A percentile compares a stretch with the other conserved stretches of the same genome.
phyloP scores from a whole-genome alignment of 495 filamentous ascomycete genomes.

The Aspergillus cristatus region DNA sequence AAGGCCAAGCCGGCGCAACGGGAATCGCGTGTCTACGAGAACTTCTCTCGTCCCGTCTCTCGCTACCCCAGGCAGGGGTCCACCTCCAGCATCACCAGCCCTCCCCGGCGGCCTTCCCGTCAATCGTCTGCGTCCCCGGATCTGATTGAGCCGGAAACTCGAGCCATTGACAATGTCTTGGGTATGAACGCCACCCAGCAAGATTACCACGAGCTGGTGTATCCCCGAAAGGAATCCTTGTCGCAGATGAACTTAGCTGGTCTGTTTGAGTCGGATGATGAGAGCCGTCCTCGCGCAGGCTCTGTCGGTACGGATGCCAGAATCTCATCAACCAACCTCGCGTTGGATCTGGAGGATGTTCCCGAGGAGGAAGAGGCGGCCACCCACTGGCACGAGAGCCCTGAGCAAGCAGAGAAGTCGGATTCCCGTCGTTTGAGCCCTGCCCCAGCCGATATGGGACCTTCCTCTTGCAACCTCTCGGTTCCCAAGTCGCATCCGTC shows the following conservation, averaged over 20 bases:
- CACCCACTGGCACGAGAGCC: constrained; percentile 24
- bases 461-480: constrained; percentile 3
- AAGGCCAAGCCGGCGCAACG: constrained; percentile 7
- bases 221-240: constrained; percentile 21
- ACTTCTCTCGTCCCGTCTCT: constrained; percentile 42
- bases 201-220: constrained; percentile 27
- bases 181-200: constrained; percentile 19
- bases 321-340: constrained; percentile 22
- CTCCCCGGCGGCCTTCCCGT: constrained; percentile 20
- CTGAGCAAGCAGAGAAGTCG: constrained; percentile 12
- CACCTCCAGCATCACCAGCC: constrained; percentile 2
- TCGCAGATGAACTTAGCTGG: constrained; percentile 12
- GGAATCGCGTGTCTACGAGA: constrained; percentile 35
- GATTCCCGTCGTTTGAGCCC: constrained; percentile 13
- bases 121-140: constrained; percentile 25
- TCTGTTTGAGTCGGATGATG: constrained; percentile 9
- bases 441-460: constrained; percentile 2
- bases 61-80: constrained; percentile 22
- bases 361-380: constrained; percentile 58
- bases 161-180: constrained; percentile 37
- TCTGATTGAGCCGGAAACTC: constrained; percentile 28
- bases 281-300: constrained; percentile 34
- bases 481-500: constrained; percentile 20
- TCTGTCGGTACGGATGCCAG: constrained; percentile 41
- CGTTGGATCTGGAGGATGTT: constrained; percentile 53